These are phyloP conservation scores for Aegilops tauschii DNA, from an alignment of 176 grass and related monocot species.

Conservation along the genomic window DNA sequence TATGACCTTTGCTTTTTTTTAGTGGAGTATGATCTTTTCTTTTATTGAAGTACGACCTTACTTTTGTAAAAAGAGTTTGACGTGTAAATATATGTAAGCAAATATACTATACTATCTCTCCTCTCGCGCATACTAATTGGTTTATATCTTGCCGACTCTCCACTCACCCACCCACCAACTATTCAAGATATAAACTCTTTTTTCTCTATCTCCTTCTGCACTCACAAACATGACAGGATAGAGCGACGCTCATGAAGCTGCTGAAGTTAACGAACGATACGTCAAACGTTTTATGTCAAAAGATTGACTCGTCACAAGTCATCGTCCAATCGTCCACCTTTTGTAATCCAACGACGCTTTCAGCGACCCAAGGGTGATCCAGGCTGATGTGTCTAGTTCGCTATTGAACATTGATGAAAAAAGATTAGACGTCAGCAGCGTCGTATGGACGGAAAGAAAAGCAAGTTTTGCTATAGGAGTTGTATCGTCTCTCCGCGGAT, in stretches of 20 bases:
- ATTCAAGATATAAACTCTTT: background rate
- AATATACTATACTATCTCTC: background rate
- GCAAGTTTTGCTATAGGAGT: background rate
- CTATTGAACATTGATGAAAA: background rate
- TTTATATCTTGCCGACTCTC: background rate
- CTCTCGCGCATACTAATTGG: background rate
- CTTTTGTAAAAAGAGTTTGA: background rate
- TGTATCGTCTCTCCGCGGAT: background rate
- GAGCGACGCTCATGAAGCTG: background rate
- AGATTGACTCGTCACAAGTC: background rate
- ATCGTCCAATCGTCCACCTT: background rate
- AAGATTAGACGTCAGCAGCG: background rate
- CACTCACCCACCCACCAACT: background rate
- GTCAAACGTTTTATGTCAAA: background rate
- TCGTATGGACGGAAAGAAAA: background rate
- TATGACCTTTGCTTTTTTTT: background rate
- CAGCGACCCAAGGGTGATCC: background rate
- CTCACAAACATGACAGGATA: background rate
- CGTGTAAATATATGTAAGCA: too few relatives aligned
- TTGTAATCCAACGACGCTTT: background rate
- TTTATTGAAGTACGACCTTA: background rate
- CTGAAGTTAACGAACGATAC: background rate
- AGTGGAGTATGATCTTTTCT: background rate
- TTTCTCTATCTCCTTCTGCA: background rate
- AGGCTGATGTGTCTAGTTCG: constrained; percentile 9